Evolutionary conservation across 768 basidiomycete species (phyloP), one percentile per base, ranked within the genome.

Genomic region (Strobilomyces confusus): DNA sequence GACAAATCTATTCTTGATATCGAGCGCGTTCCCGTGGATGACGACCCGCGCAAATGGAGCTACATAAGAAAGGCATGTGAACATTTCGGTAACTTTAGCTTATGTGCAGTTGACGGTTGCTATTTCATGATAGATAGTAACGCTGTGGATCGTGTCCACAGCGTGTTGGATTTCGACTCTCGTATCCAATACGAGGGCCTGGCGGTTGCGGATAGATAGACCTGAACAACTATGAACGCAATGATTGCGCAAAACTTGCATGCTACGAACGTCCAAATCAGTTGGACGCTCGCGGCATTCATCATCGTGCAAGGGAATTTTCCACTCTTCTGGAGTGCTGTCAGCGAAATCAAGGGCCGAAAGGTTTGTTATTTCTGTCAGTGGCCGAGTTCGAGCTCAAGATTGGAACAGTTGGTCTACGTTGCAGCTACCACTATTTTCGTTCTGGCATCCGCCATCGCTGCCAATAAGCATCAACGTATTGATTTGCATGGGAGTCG

Each of bases 261-360:
- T 41, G 83, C 89, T 2, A 80, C 80, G 0, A 72, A 75, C 45
- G 67, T 75, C 12, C 77, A 87, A 57, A 83, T 92, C 52, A 84
- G 87, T 55, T 74, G 82, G 67, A 80, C 80, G 54, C 71, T 91
- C 14, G 84, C 87, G 0, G 55, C 85, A n/a, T 92, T 88, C 66
- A 87, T 89, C 53, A 69, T 84, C 3, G 60, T 88, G 12, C 90
- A 92, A 66, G 89, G 90, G 3, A 66, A 72, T 12, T 68, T 83
- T 49, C 90, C 89, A 0, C 60, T 88, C 12, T 33, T 85, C 4
- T 90, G 89, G 89, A 80, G 76, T 49, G 78, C 81, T 0, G 70
- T 86, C 23, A 85, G 84, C 51, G 90, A 92, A 68, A 79, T 92
- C 30, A 83, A 81, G 62, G 90, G 89, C 9, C 74, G 89, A 49